Percentiles rank a stretch among this genome's conserved stretches.
These are phyloP conservation scores for Rubia balearica DNA, from an alignment of 305 asterid genomes.

Conservation along the genomic window DNA sequence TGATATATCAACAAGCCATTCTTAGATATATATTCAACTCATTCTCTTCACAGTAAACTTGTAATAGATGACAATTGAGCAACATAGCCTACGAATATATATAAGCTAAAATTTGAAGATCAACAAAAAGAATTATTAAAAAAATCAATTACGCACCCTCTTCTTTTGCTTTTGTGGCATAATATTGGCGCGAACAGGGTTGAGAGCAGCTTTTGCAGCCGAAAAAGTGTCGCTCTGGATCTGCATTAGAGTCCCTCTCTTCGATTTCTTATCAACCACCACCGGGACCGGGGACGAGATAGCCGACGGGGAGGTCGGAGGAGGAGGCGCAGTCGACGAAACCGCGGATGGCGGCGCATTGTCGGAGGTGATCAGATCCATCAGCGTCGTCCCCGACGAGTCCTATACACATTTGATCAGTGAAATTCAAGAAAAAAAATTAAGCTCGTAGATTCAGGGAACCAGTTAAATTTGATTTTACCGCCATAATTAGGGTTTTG, in stretches of 20 bases:
- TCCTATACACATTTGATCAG: slow-evolving; percentile 39
- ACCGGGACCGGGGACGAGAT: slow-evolving; percentile 43
- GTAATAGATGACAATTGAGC: not conserved
- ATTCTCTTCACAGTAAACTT: not conserved
- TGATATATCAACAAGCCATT: not conserved
- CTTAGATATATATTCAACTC: not conserved
- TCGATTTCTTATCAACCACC: slow-evolving; percentile 70
- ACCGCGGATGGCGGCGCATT: slow-evolving; percentile 49
- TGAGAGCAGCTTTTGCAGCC: slow-evolving; percentile 89
- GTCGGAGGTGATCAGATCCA: slow-evolving; percentile 98
- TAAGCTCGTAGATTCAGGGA: not conserved
- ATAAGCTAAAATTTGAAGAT: not conserved
- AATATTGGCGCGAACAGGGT: slow-evolving; percentile 80
- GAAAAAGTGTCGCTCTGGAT: slow-evolving; percentile 94
- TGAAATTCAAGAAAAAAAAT: not conserved
- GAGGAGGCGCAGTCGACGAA: slow-evolving; percentile 34
- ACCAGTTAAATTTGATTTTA: slow-evolving; percentile 4
- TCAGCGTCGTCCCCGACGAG: slow-evolving; percentile 83
- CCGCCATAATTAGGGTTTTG: slow-evolving; percentile 22
- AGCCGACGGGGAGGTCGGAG: slow-evolving; percentile 27
- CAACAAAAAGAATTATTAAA: not conserved
- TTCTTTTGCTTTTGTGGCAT: slow-evolving; percentile 78
- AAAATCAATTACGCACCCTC: slow-evolving; percentile 11
- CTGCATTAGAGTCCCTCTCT: slow-evolving; percentile 86
- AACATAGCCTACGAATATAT: not conserved